phyloP scores from a whole-genome alignment of 2,329 filamentous ascomycete species.

The Colletotrichum sp. region DNA sequence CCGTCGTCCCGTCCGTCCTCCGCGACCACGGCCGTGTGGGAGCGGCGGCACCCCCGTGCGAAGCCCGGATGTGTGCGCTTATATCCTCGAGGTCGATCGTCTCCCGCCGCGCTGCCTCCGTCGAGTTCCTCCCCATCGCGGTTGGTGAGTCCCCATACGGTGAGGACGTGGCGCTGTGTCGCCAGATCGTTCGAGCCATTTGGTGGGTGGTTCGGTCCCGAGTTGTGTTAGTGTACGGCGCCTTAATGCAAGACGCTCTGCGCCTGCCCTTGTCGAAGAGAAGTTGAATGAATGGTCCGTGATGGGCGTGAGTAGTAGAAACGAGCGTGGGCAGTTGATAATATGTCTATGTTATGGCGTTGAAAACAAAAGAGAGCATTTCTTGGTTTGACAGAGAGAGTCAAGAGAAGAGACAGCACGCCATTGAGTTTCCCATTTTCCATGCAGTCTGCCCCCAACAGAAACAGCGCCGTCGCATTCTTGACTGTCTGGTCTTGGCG shows the following conservation, averaged over 20 bases:
- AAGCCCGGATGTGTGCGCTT: not conserved
- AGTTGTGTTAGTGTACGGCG: not conserved
- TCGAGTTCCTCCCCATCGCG: not conserved
- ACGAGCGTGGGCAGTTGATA: not conserved
- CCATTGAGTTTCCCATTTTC: not conserved
- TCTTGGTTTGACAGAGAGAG: not conserved
- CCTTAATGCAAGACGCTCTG: not conserved
- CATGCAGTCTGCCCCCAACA: not conserved
- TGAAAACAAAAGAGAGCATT: not conserved
- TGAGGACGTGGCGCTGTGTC: not conserved
- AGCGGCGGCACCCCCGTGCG: not conserved
- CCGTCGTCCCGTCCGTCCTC: not conserved
- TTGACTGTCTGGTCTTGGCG: not conserved
- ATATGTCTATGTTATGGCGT: not conserved
- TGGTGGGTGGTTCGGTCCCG: not conserved
- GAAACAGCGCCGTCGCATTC: not conserved
- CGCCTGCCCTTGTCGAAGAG: not conserved
- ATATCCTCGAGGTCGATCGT: conserved; percentile 8
- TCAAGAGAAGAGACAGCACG: not conserved
- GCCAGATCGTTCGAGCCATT: not conserved
- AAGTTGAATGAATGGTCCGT: not conserved
- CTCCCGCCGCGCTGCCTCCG: not conserved
- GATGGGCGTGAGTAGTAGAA: not conserved
- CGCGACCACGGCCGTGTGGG: not conserved
- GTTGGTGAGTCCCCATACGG: not conserved